Conservation (phyloP, 192 early-diverging fungal species). For the Coemansia sp. region DNA sequence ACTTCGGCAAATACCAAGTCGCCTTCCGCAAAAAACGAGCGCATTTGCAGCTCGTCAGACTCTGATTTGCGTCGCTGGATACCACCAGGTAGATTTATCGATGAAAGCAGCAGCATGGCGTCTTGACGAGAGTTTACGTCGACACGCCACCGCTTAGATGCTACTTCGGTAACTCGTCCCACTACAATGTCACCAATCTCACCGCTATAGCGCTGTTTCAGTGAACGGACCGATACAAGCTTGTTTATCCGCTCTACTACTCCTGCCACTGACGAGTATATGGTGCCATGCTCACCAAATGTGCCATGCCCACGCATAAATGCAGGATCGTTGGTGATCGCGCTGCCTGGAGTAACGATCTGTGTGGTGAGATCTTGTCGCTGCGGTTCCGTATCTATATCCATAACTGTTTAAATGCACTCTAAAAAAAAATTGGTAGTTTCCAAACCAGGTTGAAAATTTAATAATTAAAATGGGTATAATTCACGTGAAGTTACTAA, state of each 20-base stretch:
- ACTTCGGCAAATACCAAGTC: slow-evolving; percentile 92
- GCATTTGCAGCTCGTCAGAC: slow-evolving; percentile 96
- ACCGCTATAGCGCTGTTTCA: slow-evolving; percentile 85
- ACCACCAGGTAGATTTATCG: slow-evolving; percentile 92
- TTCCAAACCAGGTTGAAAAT: not conserved
- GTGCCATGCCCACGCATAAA: slow-evolving; percentile 79
- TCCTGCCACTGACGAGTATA: slow-evolving; percentile 87
- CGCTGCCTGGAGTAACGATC: slow-evolving; percentile 47
- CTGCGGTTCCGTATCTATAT: slow-evolving; percentile 26
- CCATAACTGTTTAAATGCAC: slow-evolving; percentile 18
- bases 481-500: not conserved
- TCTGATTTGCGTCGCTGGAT: slow-evolving; percentile 94
- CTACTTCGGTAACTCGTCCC: slow-evolving; percentile 88
- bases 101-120: slow-evolving; percentile 80
- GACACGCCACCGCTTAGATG: slow-evolving; percentile 90
- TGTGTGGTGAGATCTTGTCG: slow-evolving; percentile 20
- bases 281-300: slow-evolving; percentile 65
- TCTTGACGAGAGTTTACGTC: slow-evolving; percentile 88
- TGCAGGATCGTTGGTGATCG: slow-evolving; percentile 40
- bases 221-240: slow-evolving; percentile 83
- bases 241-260: slow-evolving; percentile 94
- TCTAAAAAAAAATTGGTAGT: not conserved
- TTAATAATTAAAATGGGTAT: slow-evolving; percentile 3
- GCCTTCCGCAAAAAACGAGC: slow-evolving; percentile 90
- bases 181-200: slow-evolving; percentile 98